These are phyloP conservation scores for Lignosus rhinocerotis DNA, from an alignment of 1,284 basidiomycete genomes.

Conservation along the genomic window DNA sequence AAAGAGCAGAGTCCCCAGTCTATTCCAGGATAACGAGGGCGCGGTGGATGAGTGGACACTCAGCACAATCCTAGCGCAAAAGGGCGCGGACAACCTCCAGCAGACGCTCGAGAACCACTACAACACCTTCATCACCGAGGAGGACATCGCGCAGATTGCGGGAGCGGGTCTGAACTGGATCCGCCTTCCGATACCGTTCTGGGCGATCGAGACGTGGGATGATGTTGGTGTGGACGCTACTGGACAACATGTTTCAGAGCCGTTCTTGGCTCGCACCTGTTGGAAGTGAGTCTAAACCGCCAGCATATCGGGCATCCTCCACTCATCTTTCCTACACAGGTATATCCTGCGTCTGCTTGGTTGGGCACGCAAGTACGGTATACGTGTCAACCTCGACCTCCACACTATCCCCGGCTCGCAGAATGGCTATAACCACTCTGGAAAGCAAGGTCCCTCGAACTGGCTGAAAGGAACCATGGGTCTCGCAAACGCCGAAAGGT, in stretches of 20 bases:
- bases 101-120: slow-evolving; percentile 48
- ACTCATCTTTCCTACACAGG: slow-evolving; percentile 34
- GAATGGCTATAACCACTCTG: slow-evolving; percentile 62
- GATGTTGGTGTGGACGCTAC: slow-evolving; percentile 36
- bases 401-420: slow-evolving; percentile 80
- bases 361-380: slow-evolving; percentile 90
- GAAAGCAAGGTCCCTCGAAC: slow-evolving; percentile 48
- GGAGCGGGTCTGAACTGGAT: slow-evolving; percentile 74
- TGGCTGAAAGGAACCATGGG: slow-evolving; percentile 68
- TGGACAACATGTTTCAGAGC: slow-evolving; percentile 31
- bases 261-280: slow-evolving; percentile 34
- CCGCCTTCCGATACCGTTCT: slow-evolving; percentile 76
- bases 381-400: slow-evolving; percentile 83
- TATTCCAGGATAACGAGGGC: slow-evolving; percentile 70
- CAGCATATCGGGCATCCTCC: neutral
- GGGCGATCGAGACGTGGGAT: slow-evolving; percentile 70
- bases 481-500: slow-evolving; percentile 59
- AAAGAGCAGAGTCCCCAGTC: slow-evolving; percentile 73
- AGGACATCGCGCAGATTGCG: slow-evolving; percentile 36
- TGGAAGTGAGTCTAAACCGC: slow-evolving; percentile 34
- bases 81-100: slow-evolving; percentile 32
- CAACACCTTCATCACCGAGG: slow-evolving; percentile 49
- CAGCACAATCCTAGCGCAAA: slow-evolving; percentile 39
- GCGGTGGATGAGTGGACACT: slow-evolving; percentile 65
- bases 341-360: slow-evolving; percentile 75